These are phyloP conservation scores for Trichoderma sp. DNA, from an alignment of 2,329 filamentous ascomycete genomes.

Conservation along the genomic window DNA sequence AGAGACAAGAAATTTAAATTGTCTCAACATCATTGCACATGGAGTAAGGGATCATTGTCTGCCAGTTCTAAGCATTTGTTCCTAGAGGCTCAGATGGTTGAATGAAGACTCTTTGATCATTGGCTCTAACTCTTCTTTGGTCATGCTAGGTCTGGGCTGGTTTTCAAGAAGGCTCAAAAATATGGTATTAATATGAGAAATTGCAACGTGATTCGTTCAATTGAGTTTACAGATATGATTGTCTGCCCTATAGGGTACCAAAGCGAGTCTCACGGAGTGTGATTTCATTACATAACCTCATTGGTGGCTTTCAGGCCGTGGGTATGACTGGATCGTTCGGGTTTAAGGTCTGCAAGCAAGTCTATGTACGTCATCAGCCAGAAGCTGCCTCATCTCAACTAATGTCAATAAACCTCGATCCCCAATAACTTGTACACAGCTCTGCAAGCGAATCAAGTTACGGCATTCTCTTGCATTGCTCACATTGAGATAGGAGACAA, in stretches of 20 bases:
- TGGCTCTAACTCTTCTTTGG: neutral
- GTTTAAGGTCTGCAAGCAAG: neutral
- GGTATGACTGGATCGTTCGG: neutral
- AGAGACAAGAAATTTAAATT: neutral
- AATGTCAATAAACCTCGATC: neutral
- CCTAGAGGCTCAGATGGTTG: neutral
- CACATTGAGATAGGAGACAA: neutral
- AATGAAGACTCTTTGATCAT: neutral
- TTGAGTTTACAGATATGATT: neutral
- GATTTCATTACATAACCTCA: neutral
- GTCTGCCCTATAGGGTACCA: neutral
- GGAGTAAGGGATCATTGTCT: neutral
- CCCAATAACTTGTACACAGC: neutral
- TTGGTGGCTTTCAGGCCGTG: neutral
- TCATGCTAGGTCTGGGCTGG: neutral
- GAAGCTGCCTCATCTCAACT: neutral
- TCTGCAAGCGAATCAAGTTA: neutral
- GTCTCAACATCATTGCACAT: neutral
- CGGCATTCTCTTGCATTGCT: neutral
- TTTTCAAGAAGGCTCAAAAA: neutral
- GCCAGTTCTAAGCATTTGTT: neutral
- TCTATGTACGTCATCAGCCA: neutral
- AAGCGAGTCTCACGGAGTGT: neutral
- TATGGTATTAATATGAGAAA: neutral
- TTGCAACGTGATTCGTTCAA: neutral